These are phyloP conservation scores for Colletotrichum australisinense DNA, from an alignment of 2,329 filamentous ascomycete species.

Conservation along the genomic window DNA sequence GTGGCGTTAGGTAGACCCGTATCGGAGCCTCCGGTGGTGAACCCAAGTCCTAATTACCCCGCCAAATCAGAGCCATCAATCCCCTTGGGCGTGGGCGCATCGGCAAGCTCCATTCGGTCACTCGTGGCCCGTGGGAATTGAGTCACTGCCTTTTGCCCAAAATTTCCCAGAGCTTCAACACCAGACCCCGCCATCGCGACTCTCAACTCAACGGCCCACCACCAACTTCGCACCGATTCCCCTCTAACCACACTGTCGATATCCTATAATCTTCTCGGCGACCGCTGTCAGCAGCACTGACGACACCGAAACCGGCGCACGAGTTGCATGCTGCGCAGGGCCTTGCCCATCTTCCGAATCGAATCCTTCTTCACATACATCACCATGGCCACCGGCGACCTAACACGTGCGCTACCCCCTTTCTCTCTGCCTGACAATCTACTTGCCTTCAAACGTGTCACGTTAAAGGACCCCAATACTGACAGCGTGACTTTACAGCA, in stretches of 20 bases:
- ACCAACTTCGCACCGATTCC: background rate
- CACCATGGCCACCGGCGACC: conserved; percentile 29
- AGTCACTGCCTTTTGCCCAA: conserved; percentile 28
- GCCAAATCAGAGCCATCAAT: conserved; percentile 33
- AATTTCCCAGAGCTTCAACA: conserved; percentile 31
- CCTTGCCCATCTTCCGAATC: background rate
- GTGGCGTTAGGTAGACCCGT: background rate
- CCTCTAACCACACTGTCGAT: background rate
- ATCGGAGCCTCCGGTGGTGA: background rate
- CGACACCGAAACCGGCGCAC: background rate
- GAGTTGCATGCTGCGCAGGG: conserved; percentile 1
- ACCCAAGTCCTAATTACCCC: conserved; percentile 14
- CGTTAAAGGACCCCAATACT: background rate
- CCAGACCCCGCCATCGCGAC: conserved; percentile 13
- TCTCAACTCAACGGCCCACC: background rate
- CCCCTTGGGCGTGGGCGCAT: background rate
- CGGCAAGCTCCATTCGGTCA: conserved; percentile 24
- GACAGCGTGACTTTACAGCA: background rate
- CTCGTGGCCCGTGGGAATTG: conserved; percentile 18
- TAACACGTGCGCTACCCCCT: conserved; percentile 10
- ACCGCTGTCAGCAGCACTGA: background rate
- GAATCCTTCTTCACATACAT: conserved; percentile 1
- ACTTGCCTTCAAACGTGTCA: background rate
- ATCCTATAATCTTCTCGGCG: background rate
- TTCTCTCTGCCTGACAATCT: no score